Percentiles rank a stretch among this genome's conserved stretches.
Evolutionary conservation across 148 eudicot genomes (phyloP).

Genomic region (Simmondsia chinensis): DNA sequence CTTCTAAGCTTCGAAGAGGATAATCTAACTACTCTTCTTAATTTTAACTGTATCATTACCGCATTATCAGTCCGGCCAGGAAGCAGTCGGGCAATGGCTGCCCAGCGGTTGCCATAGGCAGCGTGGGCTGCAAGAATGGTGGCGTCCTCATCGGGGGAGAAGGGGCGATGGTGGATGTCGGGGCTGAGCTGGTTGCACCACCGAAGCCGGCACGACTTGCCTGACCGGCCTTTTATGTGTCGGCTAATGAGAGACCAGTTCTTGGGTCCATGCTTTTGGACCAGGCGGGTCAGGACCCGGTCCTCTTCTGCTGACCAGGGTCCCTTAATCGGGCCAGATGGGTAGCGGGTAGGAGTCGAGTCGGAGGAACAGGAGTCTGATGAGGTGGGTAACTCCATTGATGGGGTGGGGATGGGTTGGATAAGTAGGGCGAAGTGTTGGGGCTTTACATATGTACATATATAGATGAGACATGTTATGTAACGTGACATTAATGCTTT

Average conservation of each 20-base stretch:
- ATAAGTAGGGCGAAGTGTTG: too few species aligned
- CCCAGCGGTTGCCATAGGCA: conserved; percentile 50
- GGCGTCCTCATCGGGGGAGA: conserved; percentile 41
- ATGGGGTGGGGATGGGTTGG: too few species aligned
- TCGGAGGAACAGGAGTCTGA: too few species aligned
- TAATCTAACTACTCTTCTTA: too few species aligned
- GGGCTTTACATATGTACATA: too few species aligned
- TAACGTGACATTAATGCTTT: too few species aligned
- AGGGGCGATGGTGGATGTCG: conserved; percentile 44
- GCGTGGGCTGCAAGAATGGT: conserved; percentile 36
- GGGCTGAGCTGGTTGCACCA: conserved; percentile 80
- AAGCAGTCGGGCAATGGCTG: conserved; percentile 46
- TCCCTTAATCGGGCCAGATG: conserved; percentile 28
- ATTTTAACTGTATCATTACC: too few species aligned
- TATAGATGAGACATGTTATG: too few species aligned
- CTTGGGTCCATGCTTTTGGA: conserved; percentile 46
- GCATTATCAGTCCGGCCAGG: conserved; percentile 64
- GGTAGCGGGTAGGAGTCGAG: too few species aligned
- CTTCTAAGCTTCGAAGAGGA: too few species aligned
- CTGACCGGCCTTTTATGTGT: conserved; percentile 50
- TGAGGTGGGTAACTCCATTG: too few species aligned
- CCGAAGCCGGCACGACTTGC: conserved; percentile 61
- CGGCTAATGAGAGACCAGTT: conserved; percentile 57
- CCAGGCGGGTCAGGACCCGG: conserved; percentile 24
- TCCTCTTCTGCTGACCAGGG: conserved; percentile 71